Evolutionary conservation across 164 flowering plant species (phyloP).

Genomic region (Akebia trifoliata): DNA sequence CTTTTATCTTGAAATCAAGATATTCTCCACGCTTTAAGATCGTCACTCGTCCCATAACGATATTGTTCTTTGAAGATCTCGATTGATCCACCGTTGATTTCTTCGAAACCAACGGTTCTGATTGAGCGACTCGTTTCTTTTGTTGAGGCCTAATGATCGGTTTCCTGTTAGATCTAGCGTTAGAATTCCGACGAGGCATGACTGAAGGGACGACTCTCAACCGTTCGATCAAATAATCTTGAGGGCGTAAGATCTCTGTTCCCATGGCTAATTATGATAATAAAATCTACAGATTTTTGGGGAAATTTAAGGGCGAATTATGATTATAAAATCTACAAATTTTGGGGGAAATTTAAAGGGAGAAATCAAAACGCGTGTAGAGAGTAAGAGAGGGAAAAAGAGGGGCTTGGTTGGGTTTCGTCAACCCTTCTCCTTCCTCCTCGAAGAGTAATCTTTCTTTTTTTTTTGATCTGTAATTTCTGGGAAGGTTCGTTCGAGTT

Average conservation of each 20-base stretch:
- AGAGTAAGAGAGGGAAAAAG: neutral
- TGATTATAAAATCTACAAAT: neutral
- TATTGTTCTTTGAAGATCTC: conserved; percentile 6
- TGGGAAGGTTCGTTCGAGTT: neutral
- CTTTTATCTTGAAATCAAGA: conserved; percentile 7
- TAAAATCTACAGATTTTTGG: neutral
- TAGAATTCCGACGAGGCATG: conserved; percentile 19
- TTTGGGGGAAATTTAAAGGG: neutral
- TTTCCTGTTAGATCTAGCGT: neutral
- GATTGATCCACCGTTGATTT: neutral
- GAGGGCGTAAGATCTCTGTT: conserved; percentile 32
- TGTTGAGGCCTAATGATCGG: conserved; percentile 3
- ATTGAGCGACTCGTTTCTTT: neutral
- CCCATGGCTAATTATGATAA: conserved; percentile 18
- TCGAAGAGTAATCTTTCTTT: neutral
- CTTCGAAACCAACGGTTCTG: conserved; percentile 1
- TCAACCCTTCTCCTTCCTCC: conserved; percentile 7
- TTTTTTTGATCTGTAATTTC: neutral
- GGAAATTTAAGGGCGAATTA: neutral
- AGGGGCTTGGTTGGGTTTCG: neutral
- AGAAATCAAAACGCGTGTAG: neutral
- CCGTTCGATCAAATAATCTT: conserved; percentile 21
- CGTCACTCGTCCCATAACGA: conserved; percentile 34
- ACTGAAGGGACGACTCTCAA: conserved; percentile 12
- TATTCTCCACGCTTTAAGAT: conserved; percentile 45